A percentile compares a stretch with the other conserved stretches of the same genome.
These are phyloP conservation scores for Acacia confusa DNA, from an alignment of 306 rosid genomes.

Conservation along the genomic window DNA sequence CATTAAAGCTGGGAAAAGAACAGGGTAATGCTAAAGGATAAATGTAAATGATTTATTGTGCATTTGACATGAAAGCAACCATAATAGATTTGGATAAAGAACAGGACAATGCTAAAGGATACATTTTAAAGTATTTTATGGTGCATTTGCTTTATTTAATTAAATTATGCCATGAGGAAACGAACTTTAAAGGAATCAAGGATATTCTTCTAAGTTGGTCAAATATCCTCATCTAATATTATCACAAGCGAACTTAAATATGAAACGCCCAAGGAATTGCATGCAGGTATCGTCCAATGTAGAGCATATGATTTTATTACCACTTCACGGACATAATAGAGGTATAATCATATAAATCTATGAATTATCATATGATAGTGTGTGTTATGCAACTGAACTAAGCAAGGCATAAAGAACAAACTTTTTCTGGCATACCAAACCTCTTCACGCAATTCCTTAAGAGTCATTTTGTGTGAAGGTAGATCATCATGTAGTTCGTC, in stretches of 20 bases:
- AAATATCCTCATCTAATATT: not conserved
- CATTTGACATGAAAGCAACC: not conserved
- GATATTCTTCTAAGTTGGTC: not conserved
- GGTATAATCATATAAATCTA: constrained; percentile 3
- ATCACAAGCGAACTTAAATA: not conserved
- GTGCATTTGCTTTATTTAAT: not conserved
- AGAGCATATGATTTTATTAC: not conserved
- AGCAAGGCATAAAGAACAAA: not conserved
- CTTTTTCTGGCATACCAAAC: constrained; percentile 67
- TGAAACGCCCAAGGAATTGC: not conserved
- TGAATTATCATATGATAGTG: not conserved
- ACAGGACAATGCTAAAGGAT: not conserved
- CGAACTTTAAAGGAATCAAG: not conserved
- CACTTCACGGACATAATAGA: constrained; percentile 4
- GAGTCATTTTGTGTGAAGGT: constrained; percentile 64
- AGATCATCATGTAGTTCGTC: constrained; percentile 72
- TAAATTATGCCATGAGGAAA: not conserved
- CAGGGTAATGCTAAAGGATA: not conserved
- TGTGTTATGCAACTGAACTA: not conserved
- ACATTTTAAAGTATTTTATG: not conserved
- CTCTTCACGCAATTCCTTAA: constrained; percentile 63
- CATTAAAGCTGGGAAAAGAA: constrained; percentile 14
- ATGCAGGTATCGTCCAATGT: not conserved
- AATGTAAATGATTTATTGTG: not conserved
- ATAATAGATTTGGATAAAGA: not conserved